These are phyloP conservation scores for Plasmopara viticola DNA, from an alignment of 352 stramenopile species.

Conservation along the genomic window DNA sequence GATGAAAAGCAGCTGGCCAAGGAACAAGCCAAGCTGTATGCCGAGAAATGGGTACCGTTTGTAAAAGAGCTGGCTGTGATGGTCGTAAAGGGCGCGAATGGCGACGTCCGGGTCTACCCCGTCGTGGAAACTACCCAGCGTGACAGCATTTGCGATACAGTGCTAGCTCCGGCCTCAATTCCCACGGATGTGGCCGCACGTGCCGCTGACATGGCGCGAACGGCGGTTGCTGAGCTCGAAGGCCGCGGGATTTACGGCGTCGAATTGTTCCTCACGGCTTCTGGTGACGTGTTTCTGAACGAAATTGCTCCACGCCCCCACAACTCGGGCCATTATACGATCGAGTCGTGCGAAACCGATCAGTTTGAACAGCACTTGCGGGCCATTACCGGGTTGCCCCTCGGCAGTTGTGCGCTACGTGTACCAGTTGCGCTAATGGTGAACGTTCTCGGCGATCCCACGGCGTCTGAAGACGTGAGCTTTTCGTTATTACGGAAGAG, in stretches of 20 bases:
- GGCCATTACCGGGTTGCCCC: slow-evolving; percentile 90
- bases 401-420: slow-evolving; percentile 89
- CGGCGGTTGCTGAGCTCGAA: slow-evolving; percentile 71
- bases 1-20: slow-evolving; percentile 18
- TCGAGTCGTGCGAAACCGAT: slow-evolving; percentile 95
- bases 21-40: slow-evolving; percentile 68
- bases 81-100: slow-evolving; percentile 84
- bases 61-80: slow-evolving; percentile 95
- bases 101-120: slow-evolving; percentile 88
- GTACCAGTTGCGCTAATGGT: slow-evolving; percentile 90
- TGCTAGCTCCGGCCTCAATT: slow-evolving; percentile 88
- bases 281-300: slow-evolving; percentile 90
- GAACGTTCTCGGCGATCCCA: slow-evolving; percentile 79
- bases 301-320: slow-evolving; percentile 96
- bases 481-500: slow-evolving; percentile 57
- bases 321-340: slow-evolving; percentile 99
- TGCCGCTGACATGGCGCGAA: slow-evolving; percentile 52
- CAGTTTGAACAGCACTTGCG: slow-evolving; percentile 99
- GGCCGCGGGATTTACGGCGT: slow-evolving; percentile 94
- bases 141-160: slow-evolving; percentile 96
- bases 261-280: slow-evolving; percentile 93
- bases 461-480: slow-evolving; percentile 76
- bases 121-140: slow-evolving; percentile 96
- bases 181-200: slow-evolving; percentile 26
- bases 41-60: slow-evolving; percentile 97